Evolutionary conservation across 2,329 filamentous ascomycete genomes (phyloP).

Genomic region (Aureobasidium leucospermi): DNA sequence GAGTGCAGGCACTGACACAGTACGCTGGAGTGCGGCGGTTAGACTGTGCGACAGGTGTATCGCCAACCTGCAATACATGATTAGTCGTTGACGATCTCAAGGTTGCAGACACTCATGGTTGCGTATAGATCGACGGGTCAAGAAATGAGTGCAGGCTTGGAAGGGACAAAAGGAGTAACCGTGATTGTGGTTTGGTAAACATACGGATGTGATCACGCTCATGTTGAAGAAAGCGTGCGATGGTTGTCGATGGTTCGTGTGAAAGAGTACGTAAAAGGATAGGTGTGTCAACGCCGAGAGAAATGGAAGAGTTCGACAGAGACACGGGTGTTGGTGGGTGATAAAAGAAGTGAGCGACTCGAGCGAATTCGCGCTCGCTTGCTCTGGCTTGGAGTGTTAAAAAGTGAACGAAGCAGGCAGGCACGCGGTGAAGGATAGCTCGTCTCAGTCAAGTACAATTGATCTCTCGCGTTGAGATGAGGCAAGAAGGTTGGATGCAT

Average conservation of each 20-base stretch:
- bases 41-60: not conserved
- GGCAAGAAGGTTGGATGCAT: not conserved
- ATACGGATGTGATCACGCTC: slow-evolving; percentile 2
- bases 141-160: no score
- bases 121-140: not conserved
- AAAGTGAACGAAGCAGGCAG: slow-evolving; percentile 3
- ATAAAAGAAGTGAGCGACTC: not conserved
- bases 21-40: not conserved
- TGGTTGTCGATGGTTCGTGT: not conserved
- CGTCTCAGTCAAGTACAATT: not conserved
- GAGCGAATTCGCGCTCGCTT: not conserved
- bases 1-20: slow-evolving; percentile 48
- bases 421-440: not conserved
- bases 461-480: not conserved
- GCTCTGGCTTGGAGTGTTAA: not conserved
- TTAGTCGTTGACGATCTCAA: not conserved
- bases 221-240: not conserved
- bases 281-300: not conserved
- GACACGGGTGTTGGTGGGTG: not conserved
- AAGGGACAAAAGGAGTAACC: not conserved
- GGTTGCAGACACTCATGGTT: no score
- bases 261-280: not conserved
- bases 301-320: not conserved
- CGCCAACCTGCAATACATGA: not conserved
- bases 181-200: not conserved